Percentiles rank a stretch among this genome's conserved stretches.
Conservation (phyloP, 345 rosid genomes). For the Psidium friedrichsthalianum region DNA sequence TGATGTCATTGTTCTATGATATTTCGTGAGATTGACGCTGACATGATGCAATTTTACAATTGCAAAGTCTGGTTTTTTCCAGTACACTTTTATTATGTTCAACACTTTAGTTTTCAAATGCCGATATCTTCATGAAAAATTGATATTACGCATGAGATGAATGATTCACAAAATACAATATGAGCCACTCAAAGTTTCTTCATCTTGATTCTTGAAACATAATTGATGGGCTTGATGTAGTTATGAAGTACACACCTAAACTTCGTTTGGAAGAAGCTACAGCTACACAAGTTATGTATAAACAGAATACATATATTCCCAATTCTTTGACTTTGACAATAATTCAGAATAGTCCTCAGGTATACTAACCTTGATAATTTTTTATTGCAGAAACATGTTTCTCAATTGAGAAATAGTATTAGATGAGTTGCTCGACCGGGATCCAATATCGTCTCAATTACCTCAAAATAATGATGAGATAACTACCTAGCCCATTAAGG, state of each 20-base stretch:
- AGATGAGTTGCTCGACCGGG: neutral
- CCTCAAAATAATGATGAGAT: neutral
- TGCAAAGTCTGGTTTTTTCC: neutral
- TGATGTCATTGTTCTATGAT: neutral
- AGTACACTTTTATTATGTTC: neutral
- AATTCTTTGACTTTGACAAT: neutral
- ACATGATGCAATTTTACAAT: neutral
- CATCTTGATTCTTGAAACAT: neutral
- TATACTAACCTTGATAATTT: neutral
- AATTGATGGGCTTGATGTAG: neutral
- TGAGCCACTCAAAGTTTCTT: neutral
- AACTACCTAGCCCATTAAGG: neutral
- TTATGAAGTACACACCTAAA: neutral
- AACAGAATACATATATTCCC: neutral
- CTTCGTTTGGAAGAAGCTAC: neutral
- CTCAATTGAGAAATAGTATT: neutral
- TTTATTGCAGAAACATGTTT: neutral
- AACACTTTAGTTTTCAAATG: neutral
- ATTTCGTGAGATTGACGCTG: neutral
- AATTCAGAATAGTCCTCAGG: neutral
- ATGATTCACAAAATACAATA: neutral
- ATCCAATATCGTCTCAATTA: neutral
- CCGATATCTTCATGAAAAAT: neutral
- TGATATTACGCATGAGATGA: neutral
- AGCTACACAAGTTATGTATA: neutral